Evolutionary conservation across 2,329 filamentous ascomycete genomes (phyloP), one percentile per base, ranked within the genome.

Genomic region (Fusarium albidum): DNA sequence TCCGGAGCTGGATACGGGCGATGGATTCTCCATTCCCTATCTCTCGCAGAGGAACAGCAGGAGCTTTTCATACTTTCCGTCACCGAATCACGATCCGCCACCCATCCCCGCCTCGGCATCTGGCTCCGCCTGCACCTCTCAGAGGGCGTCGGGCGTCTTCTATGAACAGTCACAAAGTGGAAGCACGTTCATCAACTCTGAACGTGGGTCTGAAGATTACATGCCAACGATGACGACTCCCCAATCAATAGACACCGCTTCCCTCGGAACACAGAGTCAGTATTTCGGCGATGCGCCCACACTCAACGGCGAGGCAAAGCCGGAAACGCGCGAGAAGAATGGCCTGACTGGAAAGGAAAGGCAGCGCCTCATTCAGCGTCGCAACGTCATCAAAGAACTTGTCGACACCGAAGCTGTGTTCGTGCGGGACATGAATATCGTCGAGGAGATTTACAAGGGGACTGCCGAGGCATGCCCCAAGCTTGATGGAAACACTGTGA

Each of bases 381-480:
- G 89, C 48, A 86, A 96, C 70, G 86, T 96, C 40, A 89, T 98
- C 66, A 93, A 94, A 69, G 95, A 99, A 73, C 79, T 99, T 31
- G 83, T 97, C 38, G 92, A 97, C 67, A 99, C 95, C 0, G 95
- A 99, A 71, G 87, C 92, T 40, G 87, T 89, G 6, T 98, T 96
- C 73, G 87, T 96, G 50, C 86, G 92, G 59, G 95, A 99, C 71
- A 94, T 99, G 91, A 96, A 93, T 71, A 94, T 99, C 46, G 89
- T 96, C 3, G 92, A 96, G 68, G 93, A 98, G 69, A 98, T 99
- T 48, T 99, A 98, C 80, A 96, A 96, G 73, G 92, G 91, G 35
- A 98, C 95, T 1, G 91, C 92, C 1, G 87, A 90, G 63, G 89
- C 90, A 10, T 92, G 90, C 49, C 86, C 91, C 9, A 86, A 92